Conservation (phyloP, 2,329 filamentous ascomycete genomes). For the Ascochyta koolunga region DNA sequence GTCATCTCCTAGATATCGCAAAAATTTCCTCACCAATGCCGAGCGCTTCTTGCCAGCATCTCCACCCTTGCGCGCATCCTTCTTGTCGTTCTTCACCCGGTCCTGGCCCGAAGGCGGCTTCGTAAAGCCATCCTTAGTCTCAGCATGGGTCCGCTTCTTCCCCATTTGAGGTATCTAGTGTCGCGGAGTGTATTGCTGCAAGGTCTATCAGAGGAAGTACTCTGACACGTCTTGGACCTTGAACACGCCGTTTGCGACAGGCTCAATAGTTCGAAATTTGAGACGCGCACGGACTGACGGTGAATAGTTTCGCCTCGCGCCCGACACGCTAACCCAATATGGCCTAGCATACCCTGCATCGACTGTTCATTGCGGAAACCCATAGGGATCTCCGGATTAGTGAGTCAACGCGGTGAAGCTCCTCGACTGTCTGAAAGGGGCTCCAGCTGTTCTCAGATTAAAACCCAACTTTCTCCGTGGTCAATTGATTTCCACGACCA, state of each 20-base stretch:
- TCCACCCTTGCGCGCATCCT: slow-evolving; percentile 42
- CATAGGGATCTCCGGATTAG: slow-evolving; percentile 27
- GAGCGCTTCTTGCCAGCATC: slow-evolving; percentile 39
- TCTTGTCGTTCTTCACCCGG: slow-evolving; percentile 36
- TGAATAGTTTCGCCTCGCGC: slow-evolving; percentile 29
- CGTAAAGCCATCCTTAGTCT: slow-evolving; percentile 49
- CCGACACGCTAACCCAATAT: slow-evolving; percentile 22
- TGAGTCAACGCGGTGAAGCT: slow-evolving; percentile 33
- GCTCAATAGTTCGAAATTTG: slow-evolving; percentile 29
- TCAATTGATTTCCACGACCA: slow-evolving; percentile 7
- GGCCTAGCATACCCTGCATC: slow-evolving; percentile 22
- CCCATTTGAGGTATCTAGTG: slow-evolving; percentile 45
- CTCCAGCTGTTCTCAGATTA: background rate
- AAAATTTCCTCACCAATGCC: slow-evolving; percentile 35
- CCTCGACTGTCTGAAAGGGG: slow-evolving; percentile 5
- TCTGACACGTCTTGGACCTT: slow-evolving; percentile 48
- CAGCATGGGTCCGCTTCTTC: slow-evolving; percentile 50
- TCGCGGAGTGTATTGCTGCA: slow-evolving; percentile 35
- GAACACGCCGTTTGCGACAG: slow-evolving; percentile 24
- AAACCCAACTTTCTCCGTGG: background rate
- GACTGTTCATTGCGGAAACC: slow-evolving; percentile 22
- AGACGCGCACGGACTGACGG: slow-evolving; percentile 16
- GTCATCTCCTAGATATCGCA: slow-evolving; percentile 4
- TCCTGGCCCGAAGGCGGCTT: slow-evolving; percentile 44
- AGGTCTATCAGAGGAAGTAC: slow-evolving; percentile 47